A percentile compares a stretch with the other conserved stretches of the same genome.
These are phyloP conservation scores for Aureobasidium sp. DNA, from an alignment of 2,329 filamentous ascomycete species.

Conservation along the genomic window DNA sequence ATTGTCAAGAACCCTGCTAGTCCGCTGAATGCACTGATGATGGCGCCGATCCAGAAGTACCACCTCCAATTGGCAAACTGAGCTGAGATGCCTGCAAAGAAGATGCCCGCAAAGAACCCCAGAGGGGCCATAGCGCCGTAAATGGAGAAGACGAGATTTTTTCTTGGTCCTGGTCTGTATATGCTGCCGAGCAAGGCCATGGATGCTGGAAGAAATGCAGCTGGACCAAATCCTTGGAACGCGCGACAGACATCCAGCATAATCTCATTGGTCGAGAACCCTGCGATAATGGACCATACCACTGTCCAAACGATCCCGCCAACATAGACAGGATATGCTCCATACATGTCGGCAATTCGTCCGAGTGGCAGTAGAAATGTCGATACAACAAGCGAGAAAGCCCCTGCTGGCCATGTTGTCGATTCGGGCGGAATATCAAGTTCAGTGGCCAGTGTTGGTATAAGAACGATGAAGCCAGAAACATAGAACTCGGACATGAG, in stretches of 20 bases:
- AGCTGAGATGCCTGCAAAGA: slow-evolving; percentile 52
- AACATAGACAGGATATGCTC: slow-evolving; percentile 53
- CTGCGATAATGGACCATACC: slow-evolving; percentile 25
- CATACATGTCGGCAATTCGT: slow-evolving; percentile 47
- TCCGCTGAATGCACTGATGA: slow-evolving; percentile 40
- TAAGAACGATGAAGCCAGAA: slow-evolving; percentile 61
- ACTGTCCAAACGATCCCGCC: slow-evolving; percentile 42
- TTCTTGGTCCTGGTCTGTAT: slow-evolving; percentile 28
- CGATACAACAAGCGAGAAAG: slow-evolving; percentile 42
- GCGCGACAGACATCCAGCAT: slow-evolving; percentile 29
- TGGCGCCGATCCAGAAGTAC: slow-evolving; percentile 60
- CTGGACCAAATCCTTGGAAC: slow-evolving; percentile 28
- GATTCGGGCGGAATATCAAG: slow-evolving; percentile 60
- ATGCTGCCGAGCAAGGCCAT: slow-evolving; percentile 25
- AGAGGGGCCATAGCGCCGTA: slow-evolving; percentile 45
- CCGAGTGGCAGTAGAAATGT: slow-evolving; percentile 41
- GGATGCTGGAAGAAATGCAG: slow-evolving; percentile 26
- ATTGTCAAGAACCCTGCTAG: slow-evolving; percentile 40
- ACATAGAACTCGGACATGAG: slow-evolving; percentile 57
- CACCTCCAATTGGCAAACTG: slow-evolving; percentile 51
- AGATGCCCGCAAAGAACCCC: slow-evolving; percentile 54
- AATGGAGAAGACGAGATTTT: slow-evolving; percentile 28
- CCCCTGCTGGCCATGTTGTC: slow-evolving; percentile 44
- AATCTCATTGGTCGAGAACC: slow-evolving; percentile 24
- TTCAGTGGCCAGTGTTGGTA: slow-evolving; percentile 54